Percentiles rank a stretch among this genome's conserved stretches.
Evolutionary conservation across 768 basidiomycete species (phyloP).

Genomic region (Psilocybe tampanensis): DNA sequence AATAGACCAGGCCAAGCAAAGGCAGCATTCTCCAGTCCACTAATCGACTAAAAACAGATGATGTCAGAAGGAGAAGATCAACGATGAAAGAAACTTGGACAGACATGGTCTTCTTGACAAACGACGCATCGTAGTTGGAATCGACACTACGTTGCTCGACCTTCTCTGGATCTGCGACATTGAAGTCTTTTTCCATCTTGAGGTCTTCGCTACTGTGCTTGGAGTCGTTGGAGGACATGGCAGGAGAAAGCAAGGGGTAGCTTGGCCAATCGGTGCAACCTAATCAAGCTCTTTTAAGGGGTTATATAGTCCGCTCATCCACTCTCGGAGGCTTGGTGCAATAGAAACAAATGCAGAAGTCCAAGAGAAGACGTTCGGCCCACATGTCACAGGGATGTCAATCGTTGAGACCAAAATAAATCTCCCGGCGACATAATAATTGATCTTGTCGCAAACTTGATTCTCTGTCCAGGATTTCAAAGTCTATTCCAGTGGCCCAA

Average conservation of each 20-base stretch:
- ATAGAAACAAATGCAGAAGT: background rate
- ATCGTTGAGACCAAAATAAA: background rate
- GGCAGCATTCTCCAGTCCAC: conserved; percentile 38
- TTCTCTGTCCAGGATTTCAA: background rate
- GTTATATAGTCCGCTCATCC: background rate
- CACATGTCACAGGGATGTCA: conserved; percentile 1
- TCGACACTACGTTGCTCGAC: conserved; percentile 13
- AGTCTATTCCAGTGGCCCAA: background rate
- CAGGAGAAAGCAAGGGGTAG: background rate
- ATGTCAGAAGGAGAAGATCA: background rate
- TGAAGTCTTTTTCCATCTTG: conserved; percentile 10
- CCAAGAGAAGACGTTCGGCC: background rate
- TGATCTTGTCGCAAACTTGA: background rate
- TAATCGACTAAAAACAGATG: conserved; percentile 23
- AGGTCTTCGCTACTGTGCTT: conserved; percentile 15
- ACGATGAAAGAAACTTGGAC: background rate
- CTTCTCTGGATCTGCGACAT: conserved; percentile 7
- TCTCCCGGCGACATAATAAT: background rate
- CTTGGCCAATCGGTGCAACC: background rate
- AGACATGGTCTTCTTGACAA: conserved; percentile 21
- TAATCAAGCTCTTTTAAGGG: background rate
- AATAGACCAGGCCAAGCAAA: conserved; percentile 34
- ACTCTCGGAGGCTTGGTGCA: background rate
- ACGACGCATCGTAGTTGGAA: conserved; percentile 18
- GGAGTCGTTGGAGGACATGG: conserved; percentile 1